Evolutionary conservation across 164 flowering plant species (phyloP).

Genomic region (Nymphaea thermarum): DNA sequence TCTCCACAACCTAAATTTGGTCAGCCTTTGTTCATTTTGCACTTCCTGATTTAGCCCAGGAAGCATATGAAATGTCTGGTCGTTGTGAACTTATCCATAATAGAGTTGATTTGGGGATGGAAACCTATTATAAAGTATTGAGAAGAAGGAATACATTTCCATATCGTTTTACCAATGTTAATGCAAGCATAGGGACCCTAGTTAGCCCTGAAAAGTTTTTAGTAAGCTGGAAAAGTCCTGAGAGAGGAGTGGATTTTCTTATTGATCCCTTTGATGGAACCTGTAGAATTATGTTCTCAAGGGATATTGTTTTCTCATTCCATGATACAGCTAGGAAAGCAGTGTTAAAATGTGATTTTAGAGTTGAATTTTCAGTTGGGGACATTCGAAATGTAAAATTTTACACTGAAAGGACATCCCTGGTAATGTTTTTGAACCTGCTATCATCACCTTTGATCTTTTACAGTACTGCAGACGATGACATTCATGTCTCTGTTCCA

Average conservation of each 20-base stretch:
- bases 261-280: conserved; percentile 74
- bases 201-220: too few species aligned
- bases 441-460: conserved; percentile 54
- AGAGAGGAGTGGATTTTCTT: conserved; percentile 48
- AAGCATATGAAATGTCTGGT: too few species aligned
- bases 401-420: conserved; percentile 17
- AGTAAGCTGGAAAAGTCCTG: conserved; percentile 69
- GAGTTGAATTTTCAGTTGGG: conserved; percentile 60
- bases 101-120: too few species aligned
- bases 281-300: conserved; percentile 53
- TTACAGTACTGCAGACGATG: conserved; percentile 92
- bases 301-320: conserved; percentile 57
- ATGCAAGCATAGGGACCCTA: too few species aligned
- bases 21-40: too few species aligned
- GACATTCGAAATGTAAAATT: conserved; percentile 41
- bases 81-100: too few species aligned
- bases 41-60: too few species aligned
- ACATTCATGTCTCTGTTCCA: conserved; percentile 50
- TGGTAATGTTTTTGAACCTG: conserved; percentile 44
- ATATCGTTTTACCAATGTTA: too few species aligned
- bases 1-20: too few species aligned
- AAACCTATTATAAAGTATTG: too few species aligned
- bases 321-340: conserved; percentile 21
- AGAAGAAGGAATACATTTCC: too few species aligned
- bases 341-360: conserved; percentile 68